A percentile compares a stretch with the other conserved stretches of the same genome.
Conservation (phyloP, 2,329 filamentous ascomycete species). For the Alternaria triticina region DNA sequence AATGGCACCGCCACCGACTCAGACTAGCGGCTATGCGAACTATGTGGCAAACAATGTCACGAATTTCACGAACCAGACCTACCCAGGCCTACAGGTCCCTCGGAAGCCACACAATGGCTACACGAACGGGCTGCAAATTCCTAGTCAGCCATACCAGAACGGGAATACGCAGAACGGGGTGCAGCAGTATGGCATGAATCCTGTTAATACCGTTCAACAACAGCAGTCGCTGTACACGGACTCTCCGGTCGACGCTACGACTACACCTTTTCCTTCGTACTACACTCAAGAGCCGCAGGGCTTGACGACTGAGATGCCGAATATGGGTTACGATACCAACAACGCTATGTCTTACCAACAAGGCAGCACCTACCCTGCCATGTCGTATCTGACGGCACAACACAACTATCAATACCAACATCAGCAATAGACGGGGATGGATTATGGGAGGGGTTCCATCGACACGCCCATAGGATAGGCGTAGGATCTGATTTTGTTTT, state of each 20-base stretch:
- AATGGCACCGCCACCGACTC: constrained; percentile 30
- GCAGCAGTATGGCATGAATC: constrained; percentile 36
- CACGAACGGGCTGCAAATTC: constrained; percentile 38
- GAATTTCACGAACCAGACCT: constrained; percentile 38
- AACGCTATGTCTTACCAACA: constrained; percentile 41
- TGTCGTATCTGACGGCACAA: constrained; percentile 40
- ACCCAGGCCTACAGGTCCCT: constrained; percentile 42
- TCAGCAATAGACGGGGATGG: constrained; percentile 19
- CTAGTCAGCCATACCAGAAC: constrained; percentile 34
- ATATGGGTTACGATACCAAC: constrained; percentile 34
- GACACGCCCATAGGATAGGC: not conserved
- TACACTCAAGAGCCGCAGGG: constrained; percentile 41
- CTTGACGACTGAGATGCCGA: constrained; percentile 27
- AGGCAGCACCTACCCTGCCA: constrained; percentile 37
- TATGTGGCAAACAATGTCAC: constrained; percentile 25
- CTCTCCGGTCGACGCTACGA: constrained; percentile 45
- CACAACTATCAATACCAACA: constrained; percentile 42
- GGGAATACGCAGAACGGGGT: constrained; percentile 31
- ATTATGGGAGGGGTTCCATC: not conserved
- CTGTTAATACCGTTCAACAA: constrained; percentile 37
- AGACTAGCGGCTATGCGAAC: constrained; percentile 27
- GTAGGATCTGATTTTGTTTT: not conserved
- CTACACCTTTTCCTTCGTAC: constrained; percentile 39
- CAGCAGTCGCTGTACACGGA: constrained; percentile 42
- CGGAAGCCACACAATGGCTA: constrained; percentile 38